Percentiles rank a stretch among this genome's conserved stretches.
phyloP scores from a whole-genome alignment of 768 basidiomycete species.

The Leccinum longicurvipes region DNA sequence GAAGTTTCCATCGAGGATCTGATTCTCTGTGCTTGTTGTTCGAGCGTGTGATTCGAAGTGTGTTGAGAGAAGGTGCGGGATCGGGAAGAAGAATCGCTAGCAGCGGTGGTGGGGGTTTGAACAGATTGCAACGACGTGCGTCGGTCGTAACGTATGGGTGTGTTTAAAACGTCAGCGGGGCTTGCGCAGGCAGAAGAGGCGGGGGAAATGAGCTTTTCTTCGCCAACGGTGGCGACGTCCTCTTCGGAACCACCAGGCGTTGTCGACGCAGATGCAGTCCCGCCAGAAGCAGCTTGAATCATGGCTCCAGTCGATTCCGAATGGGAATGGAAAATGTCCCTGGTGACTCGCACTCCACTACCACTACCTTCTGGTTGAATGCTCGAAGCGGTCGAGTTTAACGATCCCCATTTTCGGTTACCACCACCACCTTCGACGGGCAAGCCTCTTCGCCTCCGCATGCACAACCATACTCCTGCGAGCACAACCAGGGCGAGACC shows the following conservation, averaged over 20 bases:
- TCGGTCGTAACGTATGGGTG: constrained; percentile 17
- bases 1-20: constrained; percentile 32
- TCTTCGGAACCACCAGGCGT: constrained; percentile 25
- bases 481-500: constrained; percentile 35
- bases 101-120: constrained; percentile 4
- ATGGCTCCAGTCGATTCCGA: constrained; percentile 23
- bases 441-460: constrained; percentile 17
- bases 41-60: constrained; percentile 20
- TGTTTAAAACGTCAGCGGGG: constrained; percentile 18
- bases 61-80: constrained; percentile 8
- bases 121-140: constrained; percentile 20
- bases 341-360: not conserved
- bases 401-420: constrained; percentile 26
- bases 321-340: constrained; percentile 15
- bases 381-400: constrained; percentile 22
- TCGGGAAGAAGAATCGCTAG: constrained; percentile 7
- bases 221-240: constrained; percentile 10
- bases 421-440: constrained; percentile 28
- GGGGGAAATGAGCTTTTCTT: constrained; percentile 24
- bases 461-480: constrained; percentile 31
- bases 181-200: constrained; percentile 13
- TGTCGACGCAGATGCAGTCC: constrained; percentile 12
- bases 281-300: constrained; percentile 8
- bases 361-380: constrained; percentile 2
- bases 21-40: constrained; percentile 31